Percentiles rank a stretch among this genome's conserved stretches.
Conservation (phyloP, 352 stramenopile species). For the Phytophthora syringae region DNA sequence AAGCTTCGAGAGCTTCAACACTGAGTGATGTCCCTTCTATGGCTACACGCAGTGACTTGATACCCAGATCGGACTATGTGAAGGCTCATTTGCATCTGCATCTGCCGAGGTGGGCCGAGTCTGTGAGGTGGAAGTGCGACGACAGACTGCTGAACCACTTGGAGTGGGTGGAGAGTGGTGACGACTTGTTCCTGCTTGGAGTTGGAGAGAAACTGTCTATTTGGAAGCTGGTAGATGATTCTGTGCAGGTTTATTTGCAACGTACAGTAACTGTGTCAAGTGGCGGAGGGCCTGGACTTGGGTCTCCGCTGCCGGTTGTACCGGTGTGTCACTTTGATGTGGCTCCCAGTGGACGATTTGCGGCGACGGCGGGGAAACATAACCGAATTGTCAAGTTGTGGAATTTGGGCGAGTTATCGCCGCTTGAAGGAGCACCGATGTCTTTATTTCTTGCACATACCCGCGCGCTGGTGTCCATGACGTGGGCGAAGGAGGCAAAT, state of each 20-base stretch:
- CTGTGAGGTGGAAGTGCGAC: conserved; percentile 73
- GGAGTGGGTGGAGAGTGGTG: conserved; percentile 75
- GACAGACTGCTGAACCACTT: conserved; percentile 67
- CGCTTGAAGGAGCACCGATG: conserved; percentile 57
- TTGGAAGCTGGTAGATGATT: conserved; percentile 86
- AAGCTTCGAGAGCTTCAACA: conserved; percentile 12
- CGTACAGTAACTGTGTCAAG: conserved; percentile 58
- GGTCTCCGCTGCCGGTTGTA: conserved; percentile 16
- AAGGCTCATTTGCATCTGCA: conserved; percentile 79
- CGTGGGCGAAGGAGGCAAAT: conserved; percentile 67
- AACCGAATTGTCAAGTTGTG: conserved; percentile 82
- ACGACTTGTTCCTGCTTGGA: conserved; percentile 75
- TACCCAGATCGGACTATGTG: conserved; percentile 47
- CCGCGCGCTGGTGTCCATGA: conserved; percentile 56
- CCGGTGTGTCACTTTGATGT: conserved; percentile 67
- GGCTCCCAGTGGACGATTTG: conserved; percentile 62
- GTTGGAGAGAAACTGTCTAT: conserved; percentile 75
- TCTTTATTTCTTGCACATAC: conserved; percentile 69
- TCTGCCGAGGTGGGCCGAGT: conserved; percentile 71
- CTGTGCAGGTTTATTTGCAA: conserved; percentile 80
- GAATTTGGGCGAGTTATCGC: conserved; percentile 55
- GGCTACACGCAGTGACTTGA: conserved; percentile 6
- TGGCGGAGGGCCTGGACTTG: conserved; percentile 11
- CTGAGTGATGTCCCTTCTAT: conserved; percentile 4
- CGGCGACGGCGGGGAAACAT: conserved; percentile 60